Conservation (phyloP, 2,329 filamentous ascomycete species). For the Claviceps digitariae region DNA sequence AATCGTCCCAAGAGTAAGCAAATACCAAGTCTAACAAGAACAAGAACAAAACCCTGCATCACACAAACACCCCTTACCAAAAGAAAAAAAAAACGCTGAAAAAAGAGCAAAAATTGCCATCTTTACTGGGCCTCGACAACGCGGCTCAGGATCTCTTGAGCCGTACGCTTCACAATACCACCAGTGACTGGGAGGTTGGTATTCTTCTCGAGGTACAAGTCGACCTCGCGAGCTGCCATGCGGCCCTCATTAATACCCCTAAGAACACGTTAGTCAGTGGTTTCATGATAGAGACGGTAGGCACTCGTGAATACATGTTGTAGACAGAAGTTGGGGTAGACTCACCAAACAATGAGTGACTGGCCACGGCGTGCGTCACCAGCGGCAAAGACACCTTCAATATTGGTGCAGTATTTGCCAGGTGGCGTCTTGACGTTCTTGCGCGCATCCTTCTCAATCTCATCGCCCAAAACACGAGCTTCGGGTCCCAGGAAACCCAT, state of each 20-base stretch:
- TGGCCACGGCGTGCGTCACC: constrained; percentile 93
- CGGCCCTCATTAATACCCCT: constrained; percentile 96
- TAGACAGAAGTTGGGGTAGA: constrained; percentile 10
- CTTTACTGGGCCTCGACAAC: constrained; percentile 8
- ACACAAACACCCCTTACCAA: not conserved
- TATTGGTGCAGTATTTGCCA: constrained; percentile 78
- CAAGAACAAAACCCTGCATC: too few species aligned
- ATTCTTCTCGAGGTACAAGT: constrained; percentile 68
- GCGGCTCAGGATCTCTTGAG: constrained; percentile 48
- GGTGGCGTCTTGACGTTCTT: constrained; percentile 93
- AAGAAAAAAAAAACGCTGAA: not conserved
- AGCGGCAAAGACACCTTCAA: constrained; percentile 81
- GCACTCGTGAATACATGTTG: too few species aligned
- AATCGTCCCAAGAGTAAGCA: not conserved
- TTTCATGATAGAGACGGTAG: too few species aligned
- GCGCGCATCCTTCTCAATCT: constrained; percentile 78
- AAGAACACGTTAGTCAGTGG: not conserved
- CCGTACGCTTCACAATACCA: constrained; percentile 79
- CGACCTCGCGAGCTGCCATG: constrained; percentile 82
- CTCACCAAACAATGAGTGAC: constrained; percentile 89
- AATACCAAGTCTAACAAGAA: not conserved
- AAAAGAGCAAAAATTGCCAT: not conserved
- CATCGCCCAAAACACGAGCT: constrained; percentile 72
- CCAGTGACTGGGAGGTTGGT: constrained; percentile 79
- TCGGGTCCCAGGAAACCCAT: constrained; percentile 97